These are phyloP conservation scores for Dictyostelium purpureum DNA, from an alignment of 78 protist genomes.

Conservation along the genomic window DNA sequence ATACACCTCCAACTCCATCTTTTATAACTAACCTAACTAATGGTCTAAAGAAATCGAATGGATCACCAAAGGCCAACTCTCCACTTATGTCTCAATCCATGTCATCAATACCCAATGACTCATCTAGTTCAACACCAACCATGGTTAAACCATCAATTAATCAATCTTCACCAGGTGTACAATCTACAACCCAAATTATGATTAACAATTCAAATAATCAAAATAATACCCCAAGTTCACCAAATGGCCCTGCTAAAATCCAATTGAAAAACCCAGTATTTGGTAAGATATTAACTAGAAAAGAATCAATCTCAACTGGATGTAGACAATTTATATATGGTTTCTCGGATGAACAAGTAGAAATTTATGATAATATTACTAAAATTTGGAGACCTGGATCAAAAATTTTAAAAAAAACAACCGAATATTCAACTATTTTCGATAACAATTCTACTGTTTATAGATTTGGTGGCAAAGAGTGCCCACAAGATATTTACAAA, in stretches of 20 bases:
- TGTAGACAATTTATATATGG: conserved; percentile 30
- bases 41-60: too few relatives aligned
- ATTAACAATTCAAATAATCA: neutral
- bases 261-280: conserved; percentile 66
- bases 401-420: neutral
- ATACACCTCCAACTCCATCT: neutral
- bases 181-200: neutral
- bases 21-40: neutral
- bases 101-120: neutral
- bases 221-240: neutral
- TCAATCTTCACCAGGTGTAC: neutral
- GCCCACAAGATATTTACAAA: neutral
- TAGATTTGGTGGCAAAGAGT: conserved; percentile 55
- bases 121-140: neutral
- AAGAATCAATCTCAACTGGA: conserved; percentile 26
- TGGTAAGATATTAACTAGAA: conserved; percentile 64
- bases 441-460: conserved; percentile 24
- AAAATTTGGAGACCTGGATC: conserved; percentile 34
- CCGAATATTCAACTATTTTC: conserved; percentile 18
- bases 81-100: neutral
- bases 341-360: conserved; percentile 10
- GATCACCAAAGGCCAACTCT: conserved; percentile 1
- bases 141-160: neutral
- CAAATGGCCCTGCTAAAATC: neutral
- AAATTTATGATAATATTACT: conserved; percentile 16